Evolutionary conservation across 2,329 filamentous ascomycete genomes (phyloP).

Genomic region (Ophiosphaerella herpotricha): DNA sequence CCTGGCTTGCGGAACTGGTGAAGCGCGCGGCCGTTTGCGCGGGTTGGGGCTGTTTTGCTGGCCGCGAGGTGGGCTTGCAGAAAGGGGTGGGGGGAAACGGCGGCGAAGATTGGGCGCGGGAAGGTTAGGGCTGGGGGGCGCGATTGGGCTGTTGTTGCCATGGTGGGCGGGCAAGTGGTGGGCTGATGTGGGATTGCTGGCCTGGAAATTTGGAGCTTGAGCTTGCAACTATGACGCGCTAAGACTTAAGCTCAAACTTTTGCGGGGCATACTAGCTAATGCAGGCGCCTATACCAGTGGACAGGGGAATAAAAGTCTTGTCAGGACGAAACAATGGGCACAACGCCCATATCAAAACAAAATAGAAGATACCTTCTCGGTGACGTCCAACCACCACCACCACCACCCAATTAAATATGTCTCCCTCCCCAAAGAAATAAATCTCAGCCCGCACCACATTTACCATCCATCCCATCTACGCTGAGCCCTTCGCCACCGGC

Average conservation of each 20-base stretch:
- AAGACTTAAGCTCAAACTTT: slow-evolving; percentile 16
- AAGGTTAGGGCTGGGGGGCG: slow-evolving; percentile 51
- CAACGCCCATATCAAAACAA: too few relatives aligned
- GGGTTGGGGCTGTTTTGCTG: slow-evolving; percentile 59
- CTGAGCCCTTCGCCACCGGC: slow-evolving; percentile 13
- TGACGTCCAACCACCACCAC: too few relatives aligned
- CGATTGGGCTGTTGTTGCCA: slow-evolving; percentile 26
- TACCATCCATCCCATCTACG: background rate
- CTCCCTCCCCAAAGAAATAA: too few relatives aligned
- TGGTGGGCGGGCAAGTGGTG: slow-evolving; percentile 5
- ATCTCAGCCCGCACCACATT: too few relatives aligned
- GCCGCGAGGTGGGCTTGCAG: slow-evolving; percentile 86
- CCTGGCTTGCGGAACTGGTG: slow-evolving; percentile 72
- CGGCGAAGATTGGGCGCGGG: slow-evolving; percentile 77
- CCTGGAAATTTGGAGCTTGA: slow-evolving; percentile 33
- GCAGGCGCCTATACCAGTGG: too few relatives aligned
- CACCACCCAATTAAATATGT: too few relatives aligned
- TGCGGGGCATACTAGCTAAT: slow-evolving; percentile 15
- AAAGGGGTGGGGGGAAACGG: slow-evolving; percentile 86
- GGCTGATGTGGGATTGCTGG: slow-evolving; percentile 1
- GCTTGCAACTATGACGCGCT: slow-evolving; percentile 24
- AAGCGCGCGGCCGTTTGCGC: slow-evolving; percentile 80
- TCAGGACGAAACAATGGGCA: too few relatives aligned
- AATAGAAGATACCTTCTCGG: too few relatives aligned
- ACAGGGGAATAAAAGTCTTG: too few relatives aligned